These are phyloP conservation scores for Boletus huronensis DNA, from an alignment of 768 basidiomycete genomes.

Conservation along the genomic window DNA sequence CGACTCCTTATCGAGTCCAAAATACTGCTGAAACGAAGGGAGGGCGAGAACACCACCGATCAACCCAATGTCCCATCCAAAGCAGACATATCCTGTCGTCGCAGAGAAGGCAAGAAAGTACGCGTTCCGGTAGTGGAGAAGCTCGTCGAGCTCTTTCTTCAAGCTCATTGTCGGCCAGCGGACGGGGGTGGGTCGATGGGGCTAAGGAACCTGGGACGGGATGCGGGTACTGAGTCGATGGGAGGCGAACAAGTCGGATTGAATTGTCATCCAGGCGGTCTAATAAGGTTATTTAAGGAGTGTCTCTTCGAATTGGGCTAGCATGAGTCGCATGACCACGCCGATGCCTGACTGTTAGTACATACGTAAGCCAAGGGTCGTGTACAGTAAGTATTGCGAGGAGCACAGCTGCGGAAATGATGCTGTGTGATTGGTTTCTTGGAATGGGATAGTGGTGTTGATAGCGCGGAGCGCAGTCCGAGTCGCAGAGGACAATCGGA, in stretches of 20 bases:
- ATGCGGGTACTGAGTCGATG: not conserved
- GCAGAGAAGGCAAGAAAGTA: slow-evolving; percentile 35
- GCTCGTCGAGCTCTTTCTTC: slow-evolving; percentile 19
- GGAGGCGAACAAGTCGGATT: not conserved
- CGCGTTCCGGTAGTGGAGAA: slow-evolving; percentile 33
- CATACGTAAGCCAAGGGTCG: too few relatives aligned
- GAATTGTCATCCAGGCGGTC: not conserved
- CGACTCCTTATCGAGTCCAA: slow-evolving; percentile 29
- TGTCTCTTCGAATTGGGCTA: too few relatives aligned
- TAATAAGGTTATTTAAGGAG: too few relatives aligned
- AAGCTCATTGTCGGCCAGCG: slow-evolving; percentile 13
- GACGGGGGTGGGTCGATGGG: not conserved
- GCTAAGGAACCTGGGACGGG: not conserved
- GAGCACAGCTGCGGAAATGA: too few relatives aligned
- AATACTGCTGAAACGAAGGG: slow-evolving; percentile 36
- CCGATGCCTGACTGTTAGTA: too few relatives aligned
- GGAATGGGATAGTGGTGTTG: too few relatives aligned
- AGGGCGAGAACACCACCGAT: slow-evolving; percentile 36
- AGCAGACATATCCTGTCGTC: slow-evolving; percentile 34
- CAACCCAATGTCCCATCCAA: slow-evolving; percentile 37
- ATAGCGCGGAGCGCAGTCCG: too few relatives aligned
- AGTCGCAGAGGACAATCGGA: too few relatives aligned
- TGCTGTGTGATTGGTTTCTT: too few relatives aligned
- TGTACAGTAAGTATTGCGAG: too few relatives aligned
- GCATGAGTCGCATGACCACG: too few relatives aligned